A percentile compares a stretch with the other conserved stretches of the same genome.
Conservation (phyloP, 148 eudicot species). For the Rhododendron vialii region DNA sequence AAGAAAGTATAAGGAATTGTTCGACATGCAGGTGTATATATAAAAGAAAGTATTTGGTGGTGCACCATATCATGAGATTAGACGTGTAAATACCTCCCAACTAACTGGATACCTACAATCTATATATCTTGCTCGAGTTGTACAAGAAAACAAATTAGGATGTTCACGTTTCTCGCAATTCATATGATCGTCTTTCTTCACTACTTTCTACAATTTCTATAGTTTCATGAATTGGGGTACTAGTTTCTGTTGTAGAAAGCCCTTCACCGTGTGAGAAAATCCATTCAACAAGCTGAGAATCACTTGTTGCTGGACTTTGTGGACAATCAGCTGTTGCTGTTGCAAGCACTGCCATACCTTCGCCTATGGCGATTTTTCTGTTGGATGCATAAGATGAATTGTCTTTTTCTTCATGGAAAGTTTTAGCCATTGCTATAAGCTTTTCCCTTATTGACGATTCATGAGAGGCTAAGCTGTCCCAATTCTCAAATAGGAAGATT, state of each 20-base stretch:
- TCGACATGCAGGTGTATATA: neutral
- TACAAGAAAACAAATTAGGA: neutral
- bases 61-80: neutral
- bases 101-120: neutral
- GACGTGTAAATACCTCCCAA: neutral
- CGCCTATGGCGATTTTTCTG: neutral
- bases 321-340: neutral
- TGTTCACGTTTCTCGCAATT: neutral
- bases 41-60: neutral
- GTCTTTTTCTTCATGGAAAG: conserved; percentile 23
- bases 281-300: conserved; percentile 3
- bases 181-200: neutral
- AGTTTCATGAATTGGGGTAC: conserved; percentile 17
- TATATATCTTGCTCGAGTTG: neutral
- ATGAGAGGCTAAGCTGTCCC: conserved; percentile 20
- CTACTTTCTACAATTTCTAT: neutral
- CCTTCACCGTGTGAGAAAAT: conserved; percentile 20
- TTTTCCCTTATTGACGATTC: conserved; percentile 22
- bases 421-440: conserved; percentile 17
- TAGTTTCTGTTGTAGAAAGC: conserved; percentile 10
- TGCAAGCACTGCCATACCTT: neutral
- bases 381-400: conserved; percentile 6
- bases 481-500: conserved; percentile 23
- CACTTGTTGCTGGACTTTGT: conserved; percentile 19
- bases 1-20: neutral